These are phyloP conservation scores for Colletotrichum sidae DNA, from an alignment of 2,329 filamentous ascomycete species.

Conservation along the genomic window DNA sequence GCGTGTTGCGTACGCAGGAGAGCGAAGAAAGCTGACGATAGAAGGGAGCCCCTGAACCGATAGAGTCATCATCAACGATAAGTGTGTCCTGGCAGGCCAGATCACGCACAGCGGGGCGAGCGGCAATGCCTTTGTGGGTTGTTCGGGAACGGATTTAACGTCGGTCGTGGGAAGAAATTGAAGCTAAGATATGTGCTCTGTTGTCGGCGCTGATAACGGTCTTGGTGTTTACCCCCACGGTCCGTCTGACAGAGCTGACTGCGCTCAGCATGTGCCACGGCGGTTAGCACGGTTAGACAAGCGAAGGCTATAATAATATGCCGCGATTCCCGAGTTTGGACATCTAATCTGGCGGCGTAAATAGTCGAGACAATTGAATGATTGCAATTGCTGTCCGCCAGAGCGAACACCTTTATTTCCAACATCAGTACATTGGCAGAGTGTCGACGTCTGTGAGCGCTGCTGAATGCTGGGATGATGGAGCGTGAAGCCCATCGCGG, in stretches of 20 bases:
- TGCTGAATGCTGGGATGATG: not conserved
- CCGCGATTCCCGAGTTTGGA: too few species aligned
- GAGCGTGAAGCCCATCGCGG: not conserved
- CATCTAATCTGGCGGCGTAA: too few species aligned
- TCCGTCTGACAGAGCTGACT: constrained; percentile 3
- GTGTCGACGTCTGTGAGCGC: too few species aligned
- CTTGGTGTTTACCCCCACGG: constrained; percentile 22
- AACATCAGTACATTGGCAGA: too few species aligned
- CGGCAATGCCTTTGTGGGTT: constrained; percentile 75
- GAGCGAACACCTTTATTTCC: too few species aligned
- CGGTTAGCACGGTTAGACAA: constrained; percentile 26
- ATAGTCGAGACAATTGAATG: too few species aligned
- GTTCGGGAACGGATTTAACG: constrained; percentile 45
- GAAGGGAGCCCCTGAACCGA: constrained; percentile 73
- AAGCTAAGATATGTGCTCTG: not conserved
- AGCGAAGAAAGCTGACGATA: constrained; percentile 17
- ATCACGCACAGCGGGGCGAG: constrained; percentile 80
- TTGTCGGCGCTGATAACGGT: constrained; percentile 15
- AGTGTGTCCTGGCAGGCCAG: constrained; percentile 67
- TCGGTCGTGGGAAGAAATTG: not conserved
- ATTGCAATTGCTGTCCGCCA: too few species aligned
- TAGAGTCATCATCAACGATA: constrained; percentile 72
- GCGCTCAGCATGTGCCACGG: not conserved
- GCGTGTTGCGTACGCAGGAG: not conserved
- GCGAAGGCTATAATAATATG: not conserved